These are phyloP conservation scores for Pythium sp. DNA, from an alignment of 352 stramenopile genomes.

Conservation along the genomic window DNA sequence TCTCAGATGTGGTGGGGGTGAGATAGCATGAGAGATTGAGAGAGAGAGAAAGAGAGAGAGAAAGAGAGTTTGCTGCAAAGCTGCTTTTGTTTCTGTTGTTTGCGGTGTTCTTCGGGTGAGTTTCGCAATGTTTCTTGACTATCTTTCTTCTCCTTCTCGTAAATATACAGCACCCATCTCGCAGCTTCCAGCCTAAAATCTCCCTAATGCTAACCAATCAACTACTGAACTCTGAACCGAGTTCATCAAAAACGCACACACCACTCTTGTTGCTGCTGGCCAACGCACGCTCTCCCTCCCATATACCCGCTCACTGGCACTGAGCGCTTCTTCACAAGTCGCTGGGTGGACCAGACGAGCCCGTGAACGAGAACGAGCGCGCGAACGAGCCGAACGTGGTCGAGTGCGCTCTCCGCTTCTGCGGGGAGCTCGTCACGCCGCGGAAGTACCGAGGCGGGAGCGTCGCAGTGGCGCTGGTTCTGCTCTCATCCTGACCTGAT, in stretches of 20 bases:
- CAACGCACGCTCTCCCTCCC: neutral
- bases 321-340: constrained; percentile 11
- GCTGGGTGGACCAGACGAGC: constrained; percentile 4
- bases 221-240: neutral
- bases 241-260: neutral
- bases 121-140: neutral
- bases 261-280: neutral
- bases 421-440: constrained; percentile 36
- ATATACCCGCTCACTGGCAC: neutral
- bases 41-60: neutral
- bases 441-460: constrained; percentile 74
- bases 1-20: neutral
- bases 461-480: neutral
- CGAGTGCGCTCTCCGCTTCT: constrained; percentile 77
- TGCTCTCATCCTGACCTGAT: neutral
- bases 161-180: neutral
- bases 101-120: neutral
- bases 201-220: neutral
- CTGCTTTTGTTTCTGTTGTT: neutral
- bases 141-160: neutral
- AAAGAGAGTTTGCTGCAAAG: neutral
- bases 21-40: neutral
- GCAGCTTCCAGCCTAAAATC: constrained; percentile 1
- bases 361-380: constrained; percentile 70
- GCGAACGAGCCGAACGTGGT: constrained; percentile 76